Evolutionary conservation across 2,329 filamentous ascomycete species (phyloP).

Genomic region (Neopestalotiopsis rosae): DNA sequence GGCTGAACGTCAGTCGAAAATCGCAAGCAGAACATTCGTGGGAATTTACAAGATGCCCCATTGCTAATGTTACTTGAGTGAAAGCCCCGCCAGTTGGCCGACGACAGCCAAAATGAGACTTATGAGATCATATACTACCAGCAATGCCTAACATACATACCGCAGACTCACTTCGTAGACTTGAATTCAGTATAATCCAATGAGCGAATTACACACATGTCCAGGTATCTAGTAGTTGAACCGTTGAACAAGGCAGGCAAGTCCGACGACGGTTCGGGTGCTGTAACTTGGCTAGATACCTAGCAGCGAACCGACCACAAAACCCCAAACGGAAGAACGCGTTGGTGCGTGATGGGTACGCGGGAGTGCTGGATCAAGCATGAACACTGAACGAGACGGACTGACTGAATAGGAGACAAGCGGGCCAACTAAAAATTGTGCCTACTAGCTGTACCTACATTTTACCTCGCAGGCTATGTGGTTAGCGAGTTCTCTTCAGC

Average conservation of each 20-base stretch:
- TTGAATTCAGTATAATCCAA: too few relatives aligned
- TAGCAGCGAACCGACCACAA: conserved; percentile 10
- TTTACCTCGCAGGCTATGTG: neutral
- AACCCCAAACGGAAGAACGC: neutral
- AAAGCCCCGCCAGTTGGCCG: neutral
- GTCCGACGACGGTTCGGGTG: neutral
- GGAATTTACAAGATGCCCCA: neutral
- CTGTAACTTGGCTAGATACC: neutral
- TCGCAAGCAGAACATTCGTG: neutral
- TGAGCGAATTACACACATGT: neutral
- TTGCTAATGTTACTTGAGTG: neutral
- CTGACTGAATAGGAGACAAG: neutral
- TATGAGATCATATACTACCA: too few relatives aligned
- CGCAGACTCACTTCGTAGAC: too few relatives aligned
- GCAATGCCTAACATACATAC: too few relatives aligned
- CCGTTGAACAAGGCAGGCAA: neutral
- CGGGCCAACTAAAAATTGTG: neutral
- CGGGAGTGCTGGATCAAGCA: neutral
- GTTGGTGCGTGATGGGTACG: neutral
- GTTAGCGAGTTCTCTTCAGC: conserved; percentile 6
- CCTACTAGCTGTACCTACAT: neutral
- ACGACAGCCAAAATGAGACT: neutral
- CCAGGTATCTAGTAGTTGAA: neutral
- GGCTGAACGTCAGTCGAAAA: neutral
- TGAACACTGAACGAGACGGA: neutral